These are phyloP conservation scores for Solanum corneliomulleri DNA, from an alignment of 257 asterid genomes.

Conservation along the genomic window DNA sequence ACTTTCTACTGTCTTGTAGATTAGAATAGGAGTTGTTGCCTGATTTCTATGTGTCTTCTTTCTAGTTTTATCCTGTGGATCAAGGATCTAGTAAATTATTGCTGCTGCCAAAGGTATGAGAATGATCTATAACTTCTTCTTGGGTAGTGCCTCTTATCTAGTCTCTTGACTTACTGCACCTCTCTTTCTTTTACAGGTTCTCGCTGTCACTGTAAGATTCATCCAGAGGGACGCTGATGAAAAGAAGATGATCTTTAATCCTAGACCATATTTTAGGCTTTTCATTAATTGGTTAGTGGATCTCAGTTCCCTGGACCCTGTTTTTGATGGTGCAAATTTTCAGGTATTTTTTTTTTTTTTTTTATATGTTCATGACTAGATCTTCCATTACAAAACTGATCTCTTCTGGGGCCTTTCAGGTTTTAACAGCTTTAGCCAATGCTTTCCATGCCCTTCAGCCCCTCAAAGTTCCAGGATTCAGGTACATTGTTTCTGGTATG, in stretches of 20 bases:
- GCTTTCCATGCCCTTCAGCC: conserved; percentile 95
- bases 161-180: neutral
- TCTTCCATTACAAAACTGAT: neutral
- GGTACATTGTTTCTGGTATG: conserved; percentile 26
- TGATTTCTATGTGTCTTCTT: neutral
- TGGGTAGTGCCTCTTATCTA: neutral
- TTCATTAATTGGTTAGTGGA: conserved; percentile 89
- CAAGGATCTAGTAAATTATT: conserved; percentile 62
- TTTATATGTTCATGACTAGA: neutral
- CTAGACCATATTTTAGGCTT: conserved; percentile 88
- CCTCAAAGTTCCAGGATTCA: conserved; percentile 89
- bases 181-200: conserved; percentile 43
- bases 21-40: neutral
- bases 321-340: conserved; percentile 88
- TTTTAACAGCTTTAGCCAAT: conserved; percentile 79
- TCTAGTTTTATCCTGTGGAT: conserved; percentile 72
- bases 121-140: neutral
- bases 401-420: conserved; percentile 25
- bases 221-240: conserved; percentile 83
- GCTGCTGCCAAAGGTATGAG: conserved; percentile 78
- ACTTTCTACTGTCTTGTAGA: neutral
- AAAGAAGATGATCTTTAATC: conserved; percentile 54
- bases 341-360: conserved; percentile 38
- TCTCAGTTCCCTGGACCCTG: conserved; percentile 80
- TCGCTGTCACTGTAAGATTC: conserved; percentile 67